These are phyloP conservation scores for Neoarthrinium moseri DNA, from an alignment of 2,329 filamentous ascomycete species.

Conservation along the genomic window DNA sequence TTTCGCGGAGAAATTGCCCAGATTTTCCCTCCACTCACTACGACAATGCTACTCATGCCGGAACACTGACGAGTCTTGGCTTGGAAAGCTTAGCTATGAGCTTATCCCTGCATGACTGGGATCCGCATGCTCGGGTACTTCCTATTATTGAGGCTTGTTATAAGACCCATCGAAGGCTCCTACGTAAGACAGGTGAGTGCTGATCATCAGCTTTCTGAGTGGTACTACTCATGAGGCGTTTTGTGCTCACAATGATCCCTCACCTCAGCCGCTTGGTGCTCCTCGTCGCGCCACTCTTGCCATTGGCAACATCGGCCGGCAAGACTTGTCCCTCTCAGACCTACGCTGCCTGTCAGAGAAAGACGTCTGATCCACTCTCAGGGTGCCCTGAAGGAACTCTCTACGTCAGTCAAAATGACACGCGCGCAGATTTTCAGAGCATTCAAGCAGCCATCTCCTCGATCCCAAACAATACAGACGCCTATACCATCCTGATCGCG, in stretches of 20 bases:
- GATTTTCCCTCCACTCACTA: constrained; percentile 5
- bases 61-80: no score
- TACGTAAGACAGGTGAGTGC: no score
- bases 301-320: not conserved
- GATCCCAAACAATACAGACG: constrained; percentile 36
- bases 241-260: not conserved
- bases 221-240: not conserved
- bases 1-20: constrained; percentile 5
- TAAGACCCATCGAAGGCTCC: no score
- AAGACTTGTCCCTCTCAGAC: constrained; percentile 1
- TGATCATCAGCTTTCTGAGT: no score
- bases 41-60: no score
- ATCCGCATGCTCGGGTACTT: no score
- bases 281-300: not conserved
- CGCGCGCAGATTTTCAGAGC: constrained; percentile 32
- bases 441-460: constrained; percentile 42
- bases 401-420: constrained; percentile 35
- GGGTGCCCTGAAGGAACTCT: constrained; percentile 39
- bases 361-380: constrained; percentile 29
- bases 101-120: no score
- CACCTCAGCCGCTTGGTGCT: not conserved
- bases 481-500: constrained; percentile 58
- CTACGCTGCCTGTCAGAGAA: constrained; percentile 26
- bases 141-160: no score
- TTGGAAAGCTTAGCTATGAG: constrained; percentile 3